Base-by-base conservation (phyloP, 2,329 filamentous ascomycete genomes). In the Aspergillus ochraceus region DNA sequence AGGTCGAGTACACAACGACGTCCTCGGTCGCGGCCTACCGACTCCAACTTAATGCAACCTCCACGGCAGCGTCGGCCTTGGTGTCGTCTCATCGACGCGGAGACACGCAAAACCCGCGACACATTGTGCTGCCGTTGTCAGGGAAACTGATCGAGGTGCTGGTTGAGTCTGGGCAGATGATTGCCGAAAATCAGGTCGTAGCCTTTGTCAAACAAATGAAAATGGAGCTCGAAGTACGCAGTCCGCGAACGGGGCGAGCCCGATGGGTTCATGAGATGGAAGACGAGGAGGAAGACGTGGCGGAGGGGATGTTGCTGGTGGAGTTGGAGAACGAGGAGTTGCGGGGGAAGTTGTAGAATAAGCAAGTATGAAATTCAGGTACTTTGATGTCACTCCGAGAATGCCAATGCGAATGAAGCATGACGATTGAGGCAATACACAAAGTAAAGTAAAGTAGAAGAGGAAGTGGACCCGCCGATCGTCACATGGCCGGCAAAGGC, bases 121-220 rank as follows among this genome's bases (percentile, higher is more conserved):
- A 88, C 61, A 74, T 87, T 17, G 74, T 81, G 2, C 75, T 88
- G 8, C 85, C 85, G 0, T 81, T 88, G 14, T 79, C 83, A 0
- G 86, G 86, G 0, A 86, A 84, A 60, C 64, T 88, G 26, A 81
- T 88, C 1, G 86, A 88, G 68, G 74, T 88, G 1, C 66, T 84
- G 2, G 84, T 88, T 0, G 78, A 83, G 6, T 78, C 79, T 4
- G 83, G 83, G 0, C 82, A 86, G 60, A 64, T 70, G 6, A 73
- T 86, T 0, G 70, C 69, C 20, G 75, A 81, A 60, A 83, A 84
- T 1, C 81, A 87, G 45, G 73, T 83, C 0, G 75, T 88, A 64
- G 83, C 77, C 8, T 84, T 88, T 19, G 81, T 88, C 20, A 83
- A 84, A 71, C 86, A 88, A 71, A 88, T 88, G 85, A 88, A 88